Evolutionary conservation across 192 early-diverging fungal genomes (phyloP).

Genomic region (Coemansia asiatica): DNA sequence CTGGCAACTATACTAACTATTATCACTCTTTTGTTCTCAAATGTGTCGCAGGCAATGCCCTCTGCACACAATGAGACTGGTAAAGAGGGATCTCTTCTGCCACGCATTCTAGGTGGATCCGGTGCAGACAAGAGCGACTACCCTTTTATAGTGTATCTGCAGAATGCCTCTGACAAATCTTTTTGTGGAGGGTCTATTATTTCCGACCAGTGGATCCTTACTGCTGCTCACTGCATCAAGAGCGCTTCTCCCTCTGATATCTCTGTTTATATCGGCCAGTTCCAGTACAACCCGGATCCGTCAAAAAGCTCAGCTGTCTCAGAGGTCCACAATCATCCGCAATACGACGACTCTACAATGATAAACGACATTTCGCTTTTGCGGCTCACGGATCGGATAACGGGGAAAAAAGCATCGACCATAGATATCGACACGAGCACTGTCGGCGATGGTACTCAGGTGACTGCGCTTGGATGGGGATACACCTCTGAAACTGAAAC

Average conservation of each 20-base stretch:
- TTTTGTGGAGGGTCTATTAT: constrained; percentile 56
- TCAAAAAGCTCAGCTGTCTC: constrained; percentile 25
- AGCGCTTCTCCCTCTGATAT: constrained; percentile 20
- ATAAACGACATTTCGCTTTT: constrained; percentile 56
- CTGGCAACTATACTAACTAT: neutral
- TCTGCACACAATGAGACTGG: neutral
- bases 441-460: constrained; percentile 37
- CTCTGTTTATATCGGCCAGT: constrained; percentile 34
- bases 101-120: constrained; percentile 55
- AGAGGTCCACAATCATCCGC: constrained; percentile 47
- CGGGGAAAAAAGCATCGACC: constrained; percentile 17
- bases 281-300: constrained; percentile 33
- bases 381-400: constrained; percentile 18
- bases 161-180: constrained; percentile 28
- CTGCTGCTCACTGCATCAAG: constrained; percentile 58
- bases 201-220: constrained; percentile 49
- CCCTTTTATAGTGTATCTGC: constrained; percentile 50
- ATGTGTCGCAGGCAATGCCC: constrained; percentile 7
- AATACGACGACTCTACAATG: constrained; percentile 51
- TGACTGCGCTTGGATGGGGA: constrained; percentile 54
- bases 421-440: constrained; percentile 23
- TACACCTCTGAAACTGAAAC: constrained; percentile 33
- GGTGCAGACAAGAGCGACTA: constrained; percentile 32
- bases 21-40: neutral
- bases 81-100: constrained; percentile 12